These are phyloP conservation scores for Aspergillus conjunctus DNA, from an alignment of 495 filamentous ascomycete genomes.

Conservation along the genomic window DNA sequence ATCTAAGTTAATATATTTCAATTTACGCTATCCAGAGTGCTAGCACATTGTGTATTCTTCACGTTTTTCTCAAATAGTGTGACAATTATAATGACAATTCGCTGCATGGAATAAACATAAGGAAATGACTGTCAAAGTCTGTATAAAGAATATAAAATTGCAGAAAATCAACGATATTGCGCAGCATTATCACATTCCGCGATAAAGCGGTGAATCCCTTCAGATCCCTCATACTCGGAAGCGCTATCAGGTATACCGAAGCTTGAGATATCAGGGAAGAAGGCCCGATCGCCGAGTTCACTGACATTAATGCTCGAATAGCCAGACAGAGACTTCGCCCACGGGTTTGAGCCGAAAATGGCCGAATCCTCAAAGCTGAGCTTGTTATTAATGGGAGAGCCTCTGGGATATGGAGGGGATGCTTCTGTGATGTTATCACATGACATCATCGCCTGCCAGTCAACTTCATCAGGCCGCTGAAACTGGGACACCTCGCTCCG, in stretches of 20 bases:
- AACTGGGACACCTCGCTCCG: conserved; percentile 29
- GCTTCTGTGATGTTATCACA: conserved; percentile 33
- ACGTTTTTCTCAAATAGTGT: neutral
- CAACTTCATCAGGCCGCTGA: conserved; percentile 40
- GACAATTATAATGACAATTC: neutral
- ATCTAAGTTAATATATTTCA: conserved; percentile 9
- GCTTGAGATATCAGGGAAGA: conserved; percentile 42
- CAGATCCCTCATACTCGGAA: conserved; percentile 73
- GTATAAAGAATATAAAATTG: conserved; percentile 21
- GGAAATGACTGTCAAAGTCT: conserved; percentile 30
- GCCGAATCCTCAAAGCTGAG: conserved; percentile 52
- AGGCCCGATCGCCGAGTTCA: conserved; percentile 51
- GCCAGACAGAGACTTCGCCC: conserved; percentile 50
- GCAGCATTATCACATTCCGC: conserved; percentile 76
- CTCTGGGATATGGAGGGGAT: conserved; percentile 27
- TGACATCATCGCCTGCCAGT: conserved; percentile 62
- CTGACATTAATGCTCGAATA: conserved; percentile 58
- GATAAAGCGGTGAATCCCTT: conserved; percentile 85
- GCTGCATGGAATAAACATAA: conserved; percentile 5
- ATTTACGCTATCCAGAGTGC: neutral
- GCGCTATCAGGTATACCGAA: conserved; percentile 40
- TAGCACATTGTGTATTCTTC: neutral
- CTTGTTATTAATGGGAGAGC: conserved; percentile 29
- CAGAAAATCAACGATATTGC: conserved; percentile 18
- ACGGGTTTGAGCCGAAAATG: conserved; percentile 52